phyloP scores from a whole-genome alignment of 148 eudicot species.

The Rhododendron molle region DNA sequence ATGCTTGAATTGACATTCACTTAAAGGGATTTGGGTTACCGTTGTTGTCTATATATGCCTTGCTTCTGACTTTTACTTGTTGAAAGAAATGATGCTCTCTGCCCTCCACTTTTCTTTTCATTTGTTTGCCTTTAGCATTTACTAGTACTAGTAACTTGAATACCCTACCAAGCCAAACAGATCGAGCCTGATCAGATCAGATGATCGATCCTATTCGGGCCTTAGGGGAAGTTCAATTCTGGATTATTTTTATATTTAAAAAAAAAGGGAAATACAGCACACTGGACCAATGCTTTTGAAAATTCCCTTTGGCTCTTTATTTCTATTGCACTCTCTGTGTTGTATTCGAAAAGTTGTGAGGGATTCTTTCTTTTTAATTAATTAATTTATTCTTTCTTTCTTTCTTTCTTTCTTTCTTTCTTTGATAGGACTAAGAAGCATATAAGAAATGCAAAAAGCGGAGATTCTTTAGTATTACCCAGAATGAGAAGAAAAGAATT shows the following conservation, averaged over 20 bases:
- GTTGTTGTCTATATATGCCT: background rate
- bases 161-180: background rate
- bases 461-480: background rate
- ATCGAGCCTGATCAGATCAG: background rate
- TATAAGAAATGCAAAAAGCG: background rate
- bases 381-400: background rate
- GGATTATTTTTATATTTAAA: background rate
- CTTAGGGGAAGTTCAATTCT: background rate
- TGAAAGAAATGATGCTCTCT: background rate
- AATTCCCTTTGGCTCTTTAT: background rate
- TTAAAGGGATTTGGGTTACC: slow-evolving; percentile 10
- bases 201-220: background rate
- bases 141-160: background rate
- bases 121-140: background rate
- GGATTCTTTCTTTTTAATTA: background rate
- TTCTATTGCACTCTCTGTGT: background rate
- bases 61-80: slow-evolving; percentile 4
- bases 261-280: no score
- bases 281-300: background rate
- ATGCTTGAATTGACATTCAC: slow-evolving; percentile 24
- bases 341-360: background rate
- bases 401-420: background rate
- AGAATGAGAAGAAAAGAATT: background rate
- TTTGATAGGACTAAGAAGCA: background rate
- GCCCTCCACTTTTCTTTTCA: background rate